phyloP scores from a whole-genome alignment of 2,329 filamentous ascomycete genomes.

The Xylaria hypoxylon region DNA sequence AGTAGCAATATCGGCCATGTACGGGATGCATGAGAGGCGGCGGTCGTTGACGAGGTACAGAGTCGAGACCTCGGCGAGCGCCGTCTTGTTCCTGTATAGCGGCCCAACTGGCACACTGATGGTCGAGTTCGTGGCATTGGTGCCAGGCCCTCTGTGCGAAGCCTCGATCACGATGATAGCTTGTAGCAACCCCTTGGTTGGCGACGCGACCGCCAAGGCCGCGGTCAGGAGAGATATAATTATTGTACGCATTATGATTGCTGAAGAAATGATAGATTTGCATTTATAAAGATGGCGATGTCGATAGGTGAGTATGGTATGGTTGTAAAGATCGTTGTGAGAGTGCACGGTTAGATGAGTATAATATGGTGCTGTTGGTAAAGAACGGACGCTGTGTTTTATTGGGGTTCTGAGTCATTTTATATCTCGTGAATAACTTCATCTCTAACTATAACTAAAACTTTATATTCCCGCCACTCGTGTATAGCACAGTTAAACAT shows the following conservation, averaged over 20 bases:
- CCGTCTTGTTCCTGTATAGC: conserved; percentile 7
- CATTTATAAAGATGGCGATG: not conserved
- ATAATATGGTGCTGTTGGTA: too few relatives aligned
- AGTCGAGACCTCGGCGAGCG: conserved; percentile 22
- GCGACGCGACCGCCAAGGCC: not conserved
- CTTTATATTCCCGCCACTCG: too few relatives aligned
- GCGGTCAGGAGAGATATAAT: conserved; percentile 10
- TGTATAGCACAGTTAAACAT: not conserved
- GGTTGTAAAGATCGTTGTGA: not conserved
- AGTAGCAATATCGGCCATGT: not conserved
- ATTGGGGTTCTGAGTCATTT: not conserved
- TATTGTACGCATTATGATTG: too few relatives aligned
- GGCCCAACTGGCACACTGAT: conserved; percentile 12
- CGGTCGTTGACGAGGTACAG: conserved; percentile 18
- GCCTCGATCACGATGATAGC: conserved; percentile 16
- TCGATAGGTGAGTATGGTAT: not conserved
- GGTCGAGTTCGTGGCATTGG: conserved; percentile 2
- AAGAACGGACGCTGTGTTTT: too few relatives aligned
- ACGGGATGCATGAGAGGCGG: conserved; percentile 16
- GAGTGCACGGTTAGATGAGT: too few relatives aligned
- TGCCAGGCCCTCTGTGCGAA: not conserved
- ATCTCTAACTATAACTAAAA: not conserved
- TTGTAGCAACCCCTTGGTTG: not conserved
- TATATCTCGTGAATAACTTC: not conserved
- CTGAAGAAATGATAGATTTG: not conserved